A percentile compares a stretch with the other conserved stretches of the same genome.
Evolutionary conservation across 2,329 filamentous ascomycete species (phyloP).

Genomic region (Paecilomyces variotii): DNA sequence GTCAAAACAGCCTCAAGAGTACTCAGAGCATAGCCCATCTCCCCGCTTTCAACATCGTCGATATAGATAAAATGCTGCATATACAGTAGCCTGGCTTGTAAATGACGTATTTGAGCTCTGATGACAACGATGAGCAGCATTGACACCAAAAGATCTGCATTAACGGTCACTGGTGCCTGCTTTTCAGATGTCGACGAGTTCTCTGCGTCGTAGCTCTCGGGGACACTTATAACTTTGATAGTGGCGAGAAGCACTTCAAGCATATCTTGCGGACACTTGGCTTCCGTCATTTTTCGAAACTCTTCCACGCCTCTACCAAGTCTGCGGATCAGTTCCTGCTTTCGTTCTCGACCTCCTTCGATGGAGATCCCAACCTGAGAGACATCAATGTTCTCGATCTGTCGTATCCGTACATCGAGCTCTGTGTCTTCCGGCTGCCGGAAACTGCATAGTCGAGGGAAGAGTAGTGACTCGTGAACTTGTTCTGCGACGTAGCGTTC

Average conservation of each 20-base stretch:
- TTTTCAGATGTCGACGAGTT: constrained; percentile 43
- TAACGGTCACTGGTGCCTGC: constrained; percentile 54
- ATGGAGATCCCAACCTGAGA: constrained; percentile 88
- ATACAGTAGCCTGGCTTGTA: constrained; percentile 84
- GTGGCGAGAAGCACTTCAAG: constrained; percentile 69
- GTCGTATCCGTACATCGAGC: constrained; percentile 78
- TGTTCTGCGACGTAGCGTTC: constrained; percentile 92
- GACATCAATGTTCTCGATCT: constrained; percentile 91
- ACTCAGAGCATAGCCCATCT: constrained; percentile 91
- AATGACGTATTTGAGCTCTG: constrained; percentile 73
- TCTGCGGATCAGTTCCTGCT: constrained; percentile 70
- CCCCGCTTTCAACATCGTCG: constrained; percentile 92
- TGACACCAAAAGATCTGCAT: constrained; percentile 89
- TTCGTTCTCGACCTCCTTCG: constrained; percentile 67
- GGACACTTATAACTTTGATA: constrained; percentile 72
- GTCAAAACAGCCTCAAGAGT: constrained; percentile 91
- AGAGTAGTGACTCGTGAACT: constrained; percentile 75
- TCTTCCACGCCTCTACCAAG: constrained; percentile 74
- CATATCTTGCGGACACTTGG: constrained; percentile 82
- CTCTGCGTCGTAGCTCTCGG: constrained; percentile 37
- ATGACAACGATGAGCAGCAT: constrained; percentile 88
- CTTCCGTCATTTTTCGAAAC: constrained; percentile 75
- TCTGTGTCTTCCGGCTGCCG: constrained; percentile 77
- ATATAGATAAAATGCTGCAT: constrained; percentile 98
- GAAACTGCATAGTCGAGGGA: constrained; percentile 70